Conservation (phyloP, 2,329 filamentous ascomycete species). For the Colletotrichum chlorophyti region DNA sequence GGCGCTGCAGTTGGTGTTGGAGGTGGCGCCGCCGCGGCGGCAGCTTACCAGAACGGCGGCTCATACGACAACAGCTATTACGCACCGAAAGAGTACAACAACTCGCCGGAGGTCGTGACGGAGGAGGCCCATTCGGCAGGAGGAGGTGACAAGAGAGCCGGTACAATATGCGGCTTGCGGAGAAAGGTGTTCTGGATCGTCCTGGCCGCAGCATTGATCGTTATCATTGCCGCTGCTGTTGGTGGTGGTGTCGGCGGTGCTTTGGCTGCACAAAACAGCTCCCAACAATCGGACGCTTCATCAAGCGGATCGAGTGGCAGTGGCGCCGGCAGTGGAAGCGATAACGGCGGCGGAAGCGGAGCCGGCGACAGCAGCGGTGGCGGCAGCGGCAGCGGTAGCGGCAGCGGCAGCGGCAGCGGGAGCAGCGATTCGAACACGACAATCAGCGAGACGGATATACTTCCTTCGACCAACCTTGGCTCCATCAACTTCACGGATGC, state of each 20-base stretch:
- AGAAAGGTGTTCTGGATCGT: constrained; percentile 26
- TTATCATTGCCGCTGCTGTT: constrained; percentile 16
- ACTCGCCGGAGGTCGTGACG: background rate
- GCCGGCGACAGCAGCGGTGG: background rate
- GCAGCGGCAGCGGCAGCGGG: background rate
- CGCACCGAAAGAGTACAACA: constrained; percentile 2
- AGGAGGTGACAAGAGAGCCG: background rate
- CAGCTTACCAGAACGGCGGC: background rate
- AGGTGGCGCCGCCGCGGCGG: background rate
- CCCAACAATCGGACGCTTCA: constrained; percentile 8
- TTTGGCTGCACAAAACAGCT: constrained; percentile 4
- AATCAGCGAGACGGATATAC: background rate
- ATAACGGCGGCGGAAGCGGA: background rate
- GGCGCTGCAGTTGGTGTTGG: background rate
- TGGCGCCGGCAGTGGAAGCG: background rate
- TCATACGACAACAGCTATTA: background rate
- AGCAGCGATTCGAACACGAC: background rate
- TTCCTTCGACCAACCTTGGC: constrained; percentile 7
- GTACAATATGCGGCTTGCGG: constrained; percentile 20
- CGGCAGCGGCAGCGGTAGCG: background rate
- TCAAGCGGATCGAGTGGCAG: background rate
- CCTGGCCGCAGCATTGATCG: background rate
- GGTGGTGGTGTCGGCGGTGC: constrained; percentile 23
- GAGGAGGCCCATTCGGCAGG: background rate
- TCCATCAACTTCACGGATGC: constrained; percentile 27